Evolutionary conservation across 768 basidiomycete genomes (phyloP), one percentile per base, ranked within the genome.

Genomic region (Hortiboletus flavorubellus): DNA sequence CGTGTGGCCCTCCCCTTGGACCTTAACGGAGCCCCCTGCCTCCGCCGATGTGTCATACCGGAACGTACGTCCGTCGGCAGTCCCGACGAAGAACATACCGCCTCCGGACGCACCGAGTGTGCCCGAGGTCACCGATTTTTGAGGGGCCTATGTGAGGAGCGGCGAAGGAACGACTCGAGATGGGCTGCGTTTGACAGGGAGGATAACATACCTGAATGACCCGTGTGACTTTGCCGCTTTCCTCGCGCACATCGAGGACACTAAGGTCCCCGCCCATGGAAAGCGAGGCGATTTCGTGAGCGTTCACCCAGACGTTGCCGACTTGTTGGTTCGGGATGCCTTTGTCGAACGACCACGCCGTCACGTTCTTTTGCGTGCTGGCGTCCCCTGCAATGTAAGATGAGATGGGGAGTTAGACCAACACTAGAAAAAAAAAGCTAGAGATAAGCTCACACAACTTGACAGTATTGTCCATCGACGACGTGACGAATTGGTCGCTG

Each of bases 401-500:
- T 46, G 8, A 26, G n/a, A 33, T 11, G 11, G 34, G 6, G 30
- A 12, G 9, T 46, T 21, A 10, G 23, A 29, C 18, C 35, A n/a
- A 33, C 30, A 26, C 46, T 15, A 30, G 23, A 14, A 46, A 34
- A 50, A 4, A 50, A 5, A 41, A 34, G 14, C 34, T 35, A 33
- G 33, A 51, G 34, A 49, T 7, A 47, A 21, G 51, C 49, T 40
- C 67, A 92, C 94, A 98, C 4, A 96, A 72, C 64, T 91, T 91
- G 49, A 95, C 92, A 3, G 89, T 88, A 55, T 88, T 81, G 67
- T 98, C 94, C 15, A 87, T 89, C 2, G 92, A 87, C 9, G 91
- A 89, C 0, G 93, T 93, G n/a, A 82, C 78, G 38, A 97, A 72
- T 3, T 74, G 78, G 64, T 80, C 85, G 70, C 83, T 89, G 56